Evolutionary conservation across 257 asterid genomes (phyloP), one percentile per base, ranked within the genome.

Genomic region (Forsythia viridissima): DNA sequence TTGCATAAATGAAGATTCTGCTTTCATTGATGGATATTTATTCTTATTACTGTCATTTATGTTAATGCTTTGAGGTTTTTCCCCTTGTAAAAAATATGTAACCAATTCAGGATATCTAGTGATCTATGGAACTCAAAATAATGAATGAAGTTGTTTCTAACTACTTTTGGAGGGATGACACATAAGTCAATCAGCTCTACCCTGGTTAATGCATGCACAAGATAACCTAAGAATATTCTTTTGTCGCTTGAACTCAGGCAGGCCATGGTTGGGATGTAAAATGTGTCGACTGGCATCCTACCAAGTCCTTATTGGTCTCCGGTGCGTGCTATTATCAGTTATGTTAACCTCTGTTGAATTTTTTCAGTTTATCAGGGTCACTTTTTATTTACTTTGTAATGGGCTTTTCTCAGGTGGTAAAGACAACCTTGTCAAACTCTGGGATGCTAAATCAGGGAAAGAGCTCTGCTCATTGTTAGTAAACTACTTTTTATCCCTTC

Each of bases 181-280:
- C 36, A 8, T 20, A 43, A 0, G 36, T 57, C 6, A 20, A 70
- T 11, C 48, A 76, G 21, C 39, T 69, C 46, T 76, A 30, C 38
- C 37, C 30, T 73, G 73, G 34, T 71, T 61, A 72, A 36, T 76
- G 76, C 69, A 79, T 79, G 80, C 78, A 69, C 72, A 66, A 43
- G 92, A 79, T 89, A 85, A 85, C 92, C 89, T 91, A 83, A 87
- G 90, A 86, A 72, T 79, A 51, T 82, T 81, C 78, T 87, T 82
- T 78, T 81, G 82, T 85, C 92, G 72, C 86, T 93, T 94, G 88
- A 90, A 93, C 99, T 91, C 98, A 93, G 96, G 92, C 97, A 94
- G 99, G 99, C 97, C 99, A 96, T 86, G 99, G 99, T 84, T 92
- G 99, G 99, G 99, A 96, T 89, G 99, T 96, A 78, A 96, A 96